phyloP scores from a whole-genome alignment of 2,329 filamentous ascomycete species.

The Exophiala xenobiotica region DNA sequence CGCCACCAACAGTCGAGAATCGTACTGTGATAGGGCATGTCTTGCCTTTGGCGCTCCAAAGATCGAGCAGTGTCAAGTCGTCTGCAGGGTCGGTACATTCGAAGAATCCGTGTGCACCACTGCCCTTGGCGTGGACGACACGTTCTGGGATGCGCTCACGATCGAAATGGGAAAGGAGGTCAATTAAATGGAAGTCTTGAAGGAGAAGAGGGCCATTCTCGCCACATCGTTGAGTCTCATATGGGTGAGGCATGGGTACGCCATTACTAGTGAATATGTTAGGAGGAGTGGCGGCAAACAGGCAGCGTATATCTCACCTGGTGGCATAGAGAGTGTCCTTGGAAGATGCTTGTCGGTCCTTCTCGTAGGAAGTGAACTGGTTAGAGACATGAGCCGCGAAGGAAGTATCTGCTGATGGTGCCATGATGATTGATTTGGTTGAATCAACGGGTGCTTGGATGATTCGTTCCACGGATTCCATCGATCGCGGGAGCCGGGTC shows the following conservation, averaged over 20 bases:
- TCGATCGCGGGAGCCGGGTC: background rate
- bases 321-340: conserved; percentile 35
- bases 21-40: conserved; percentile 65
- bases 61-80: conserved; percentile 48
- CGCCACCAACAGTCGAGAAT: conserved; percentile 74
- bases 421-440: conserved; percentile 22
- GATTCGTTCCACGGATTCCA: conserved; percentile 16
- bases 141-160: conserved; percentile 46
- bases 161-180: conserved; percentile 50
- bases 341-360: conserved; percentile 42
- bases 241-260: conserved; percentile 54
- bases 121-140: conserved; percentile 46
- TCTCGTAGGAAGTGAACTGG: conserved; percentile 42
- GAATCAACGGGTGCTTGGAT: conserved; percentile 14
- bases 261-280: too few relatives aligned
- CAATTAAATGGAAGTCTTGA: conserved; percentile 66
- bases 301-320: too few relatives aligned
- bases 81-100: conserved; percentile 50
- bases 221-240: conserved; percentile 52
- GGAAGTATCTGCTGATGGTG: conserved; percentile 31
- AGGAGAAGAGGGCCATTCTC: conserved; percentile 60
- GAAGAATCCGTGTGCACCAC: conserved; percentile 39
- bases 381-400: conserved; percentile 40
- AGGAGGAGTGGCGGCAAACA: too few relatives aligned
- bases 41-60: conserved; percentile 63